Percentiles rank a stretch among this genome's conserved stretches.
Conservation (phyloP, 2,329 filamentous ascomycete species). For the Phaeosphaeria sp. region DNA sequence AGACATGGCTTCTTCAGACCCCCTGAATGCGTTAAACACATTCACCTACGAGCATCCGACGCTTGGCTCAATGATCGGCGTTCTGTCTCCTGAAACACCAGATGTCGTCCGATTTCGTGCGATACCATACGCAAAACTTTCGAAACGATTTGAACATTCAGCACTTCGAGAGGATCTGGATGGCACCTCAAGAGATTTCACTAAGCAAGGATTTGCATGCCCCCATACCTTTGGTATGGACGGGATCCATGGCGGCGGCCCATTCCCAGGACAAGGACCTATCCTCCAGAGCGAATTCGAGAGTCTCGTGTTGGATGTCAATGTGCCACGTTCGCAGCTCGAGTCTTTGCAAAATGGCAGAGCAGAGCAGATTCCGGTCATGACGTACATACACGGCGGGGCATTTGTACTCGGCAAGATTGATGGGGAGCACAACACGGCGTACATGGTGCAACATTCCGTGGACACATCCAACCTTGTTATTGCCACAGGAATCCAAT, state of each 20-base stretch:
- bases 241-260: constrained; percentile 17
- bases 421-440: constrained; percentile 32
- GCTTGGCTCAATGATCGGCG: constrained; percentile 26
- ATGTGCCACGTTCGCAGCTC: constrained; percentile 22
- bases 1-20: not conserved
- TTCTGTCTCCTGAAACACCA: constrained; percentile 20
- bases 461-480: constrained; percentile 21
- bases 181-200: constrained; percentile 14
- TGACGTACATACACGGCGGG: constrained; percentile 62
- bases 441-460: constrained; percentile 30
- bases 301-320: constrained; percentile 30
- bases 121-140: constrained; percentile 28
- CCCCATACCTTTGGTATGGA: constrained; percentile 20
- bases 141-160: constrained; percentile 31
- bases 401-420: constrained; percentile 52
- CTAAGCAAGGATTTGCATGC: constrained; percentile 26
- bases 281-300: constrained; percentile 17
- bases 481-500: constrained; percentile 28
- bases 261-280: constrained; percentile 14
- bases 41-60: constrained; percentile 23
- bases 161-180: constrained; percentile 12
- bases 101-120: constrained; percentile 36
- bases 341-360: not conserved
- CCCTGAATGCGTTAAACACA: constrained; percentile 1
- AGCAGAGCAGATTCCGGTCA: constrained; percentile 51